Evolutionary conservation across 1,139 yeast species (phyloP), one percentile per base, ranked within the genome.

Genomic region (Ogataea hybrid): DNA sequence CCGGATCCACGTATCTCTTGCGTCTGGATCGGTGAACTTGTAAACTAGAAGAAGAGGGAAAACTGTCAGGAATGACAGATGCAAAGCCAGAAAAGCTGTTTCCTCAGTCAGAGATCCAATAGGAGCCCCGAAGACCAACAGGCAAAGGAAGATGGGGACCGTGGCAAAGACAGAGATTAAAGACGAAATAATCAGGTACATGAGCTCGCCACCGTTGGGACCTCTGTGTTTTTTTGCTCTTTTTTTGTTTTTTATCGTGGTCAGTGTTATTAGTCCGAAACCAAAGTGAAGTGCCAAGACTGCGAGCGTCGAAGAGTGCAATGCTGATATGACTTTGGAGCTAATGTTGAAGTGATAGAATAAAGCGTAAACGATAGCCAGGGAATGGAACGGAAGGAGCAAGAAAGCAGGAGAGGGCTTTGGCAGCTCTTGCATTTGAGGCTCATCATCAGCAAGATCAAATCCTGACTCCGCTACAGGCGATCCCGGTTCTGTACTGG

Each of bases 121-220:
- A 16, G 97, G 97, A 0, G 97, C 96, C 6, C 98, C 98, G 57
- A 87, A 79, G n/a, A 89, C 57, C 3, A 89, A 67, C 39, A 84
- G 60, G 1, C 75, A 58, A 1, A 70, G 53, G 53, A 75, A 77
- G 1, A 84, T 61, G 3, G 84, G 81, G 2, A 76, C 45, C 2
- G 86, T 66, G 35, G 79, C 65, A 11, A 75, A 47, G 10, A 70
- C 43, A 6, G 82, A 58, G 5, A 76, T 49, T 2, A 77, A 56
- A 2, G 72, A 47, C 3, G 56, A 35, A 6, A 55, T 17, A n/a
- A 53, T 35, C 14, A 58, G 35, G 33, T 58, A 55, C 20, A 60
- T 35, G 10, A 54, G 41, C 25, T 60, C 62, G 6, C 53, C 39
- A 9, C 52, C 46, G 4, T 50, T 44, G 18, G 61, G 59, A 1